phyloP scores from a whole-genome alignment of 331 rosid species.

The Rhamnella rubrinervis region DNA sequence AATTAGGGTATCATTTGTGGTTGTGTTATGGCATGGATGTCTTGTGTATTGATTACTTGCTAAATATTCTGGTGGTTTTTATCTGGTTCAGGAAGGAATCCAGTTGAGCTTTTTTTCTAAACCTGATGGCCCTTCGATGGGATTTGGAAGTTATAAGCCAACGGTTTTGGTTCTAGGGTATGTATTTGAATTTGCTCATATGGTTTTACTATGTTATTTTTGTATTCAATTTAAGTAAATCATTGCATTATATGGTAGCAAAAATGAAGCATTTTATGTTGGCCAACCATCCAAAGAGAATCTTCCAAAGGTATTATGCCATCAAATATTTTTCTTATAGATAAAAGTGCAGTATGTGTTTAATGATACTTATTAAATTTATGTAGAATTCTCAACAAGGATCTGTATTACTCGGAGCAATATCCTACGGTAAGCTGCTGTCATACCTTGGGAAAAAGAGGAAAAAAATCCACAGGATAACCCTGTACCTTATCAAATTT shows the following conservation, averaged over 20 bases:
- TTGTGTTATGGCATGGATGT: neutral
- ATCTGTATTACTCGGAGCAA: conserved; percentile 71
- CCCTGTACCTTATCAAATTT: conserved; percentile 57
- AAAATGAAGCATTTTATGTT: conserved; percentile 76
- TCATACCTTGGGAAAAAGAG: conserved; percentile 38
- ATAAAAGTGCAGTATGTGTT: conserved; percentile 12
- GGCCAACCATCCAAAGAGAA: conserved; percentile 81
- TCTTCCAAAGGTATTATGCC: conserved; percentile 66
- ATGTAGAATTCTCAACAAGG: conserved; percentile 66
- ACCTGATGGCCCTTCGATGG: conserved; percentile 86
- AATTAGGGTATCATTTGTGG: neutral
- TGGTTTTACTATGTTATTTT: conserved; percentile 18
- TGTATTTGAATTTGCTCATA: conserved; percentile 25
- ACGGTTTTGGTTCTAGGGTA: conserved; percentile 77
- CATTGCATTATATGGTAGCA: conserved; percentile 36
- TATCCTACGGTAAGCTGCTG: conserved; percentile 78
- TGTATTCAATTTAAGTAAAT: conserved; percentile 20
- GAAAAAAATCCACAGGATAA: conserved; percentile 58
- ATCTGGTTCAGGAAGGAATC: conserved; percentile 53
- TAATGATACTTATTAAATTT: conserved; percentile 21
- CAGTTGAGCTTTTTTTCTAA: conserved; percentile 70
- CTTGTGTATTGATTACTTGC: neutral
- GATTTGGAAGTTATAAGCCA: conserved; percentile 70
- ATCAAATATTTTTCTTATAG: conserved; percentile 8
- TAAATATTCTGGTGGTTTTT: conserved; percentile 16